phyloP scores from a whole-genome alignment of 2,329 filamentous ascomycete genomes.

The Hymenoscyphus infarciens region DNA sequence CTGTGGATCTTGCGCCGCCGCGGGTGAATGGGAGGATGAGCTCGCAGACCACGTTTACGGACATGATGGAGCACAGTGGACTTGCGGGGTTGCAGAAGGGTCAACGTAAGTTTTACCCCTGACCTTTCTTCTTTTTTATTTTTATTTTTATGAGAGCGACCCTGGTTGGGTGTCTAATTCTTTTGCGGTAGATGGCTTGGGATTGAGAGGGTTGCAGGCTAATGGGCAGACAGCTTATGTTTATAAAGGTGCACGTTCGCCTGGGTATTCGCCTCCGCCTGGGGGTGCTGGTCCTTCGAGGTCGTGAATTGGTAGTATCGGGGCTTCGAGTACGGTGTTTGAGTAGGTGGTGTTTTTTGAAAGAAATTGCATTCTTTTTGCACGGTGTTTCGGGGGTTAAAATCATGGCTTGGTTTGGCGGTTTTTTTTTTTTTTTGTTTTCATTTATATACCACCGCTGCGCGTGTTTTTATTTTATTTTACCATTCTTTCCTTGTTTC shows the following conservation, averaged over 20 bases:
- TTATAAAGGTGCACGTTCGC: conserved; percentile 14
- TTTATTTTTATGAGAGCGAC: background rate
- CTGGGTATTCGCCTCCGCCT: conserved; percentile 1
- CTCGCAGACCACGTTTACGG: conserved; percentile 46
- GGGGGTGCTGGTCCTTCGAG: background rate
- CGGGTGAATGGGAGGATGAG: conserved; percentile 14
- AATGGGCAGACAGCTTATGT: conserved; percentile 13
- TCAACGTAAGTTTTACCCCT: conserved; percentile 29
- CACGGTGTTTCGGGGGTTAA: background rate
- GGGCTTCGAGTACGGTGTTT: background rate
- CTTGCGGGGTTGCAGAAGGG: conserved; percentile 36
- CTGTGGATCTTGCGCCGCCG: conserved; percentile 6
- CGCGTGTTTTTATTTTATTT: background rate
- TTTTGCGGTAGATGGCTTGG: background rate
- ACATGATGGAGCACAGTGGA: conserved; percentile 48
- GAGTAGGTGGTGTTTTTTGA: background rate
- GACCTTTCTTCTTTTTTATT: too few relatives aligned
- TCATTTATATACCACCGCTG: conserved; percentile 8
- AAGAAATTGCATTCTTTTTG: background rate
- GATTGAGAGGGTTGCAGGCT: conserved; percentile 3
- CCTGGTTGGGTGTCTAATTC: background rate
- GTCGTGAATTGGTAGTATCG: background rate
- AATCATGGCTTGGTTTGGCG: background rate
- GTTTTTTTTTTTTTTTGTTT: too few relatives aligned
- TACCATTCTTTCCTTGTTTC: background rate